Percentiles rank a stretch among this genome's conserved stretches.
These are phyloP conservation scores for Lindgomyces ingoldianus DNA, from an alignment of 495 filamentous ascomycete genomes.

Conservation along the genomic window DNA sequence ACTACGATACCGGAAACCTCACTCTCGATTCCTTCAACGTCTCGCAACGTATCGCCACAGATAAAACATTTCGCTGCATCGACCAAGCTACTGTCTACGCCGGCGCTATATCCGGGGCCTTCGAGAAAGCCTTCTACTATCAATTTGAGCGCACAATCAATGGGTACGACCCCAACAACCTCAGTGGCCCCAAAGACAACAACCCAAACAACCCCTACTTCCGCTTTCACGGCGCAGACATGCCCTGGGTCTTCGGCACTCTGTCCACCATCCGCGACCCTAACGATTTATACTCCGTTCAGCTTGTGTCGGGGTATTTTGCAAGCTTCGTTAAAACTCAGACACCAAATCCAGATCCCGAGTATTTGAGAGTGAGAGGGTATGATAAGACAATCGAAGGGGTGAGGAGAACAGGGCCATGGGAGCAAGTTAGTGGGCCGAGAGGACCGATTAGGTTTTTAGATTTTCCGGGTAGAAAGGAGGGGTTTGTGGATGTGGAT, in stretches of 20 bases:
- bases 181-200: conserved; percentile 38
- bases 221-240: conserved; percentile 33
- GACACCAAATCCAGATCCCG: conserved; percentile 40
- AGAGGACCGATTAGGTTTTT: conserved; percentile 44
- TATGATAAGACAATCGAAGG: conserved; percentile 40
- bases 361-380: conserved; percentile 43
- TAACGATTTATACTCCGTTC: conserved; percentile 36
- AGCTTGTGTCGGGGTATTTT: conserved; percentile 43
- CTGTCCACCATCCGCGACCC: conserved; percentile 34
- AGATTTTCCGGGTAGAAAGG: conserved; percentile 40
- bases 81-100: conserved; percentile 52
- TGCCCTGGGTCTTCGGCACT: conserved; percentile 43
- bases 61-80: conserved; percentile 51
- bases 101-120: conserved; percentile 40
- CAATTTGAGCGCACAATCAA: conserved; percentile 48
- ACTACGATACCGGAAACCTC: conserved; percentile 46
- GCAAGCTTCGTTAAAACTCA: conserved; percentile 41
- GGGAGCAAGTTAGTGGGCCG: conserved; percentile 28
- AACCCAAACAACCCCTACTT: conserved; percentile 33
- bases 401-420: conserved; percentile 34
- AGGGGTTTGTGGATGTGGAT: conserved; percentile 42
- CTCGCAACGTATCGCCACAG: conserved; percentile 48
- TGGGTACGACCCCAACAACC: conserved; percentile 48
- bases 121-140: conserved; percentile 51
- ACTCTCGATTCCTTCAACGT: conserved; percentile 52